Evolutionary conservation across 116 monocot genomes (phyloP).

Genomic region (Cymodocea nodosa): DNA sequence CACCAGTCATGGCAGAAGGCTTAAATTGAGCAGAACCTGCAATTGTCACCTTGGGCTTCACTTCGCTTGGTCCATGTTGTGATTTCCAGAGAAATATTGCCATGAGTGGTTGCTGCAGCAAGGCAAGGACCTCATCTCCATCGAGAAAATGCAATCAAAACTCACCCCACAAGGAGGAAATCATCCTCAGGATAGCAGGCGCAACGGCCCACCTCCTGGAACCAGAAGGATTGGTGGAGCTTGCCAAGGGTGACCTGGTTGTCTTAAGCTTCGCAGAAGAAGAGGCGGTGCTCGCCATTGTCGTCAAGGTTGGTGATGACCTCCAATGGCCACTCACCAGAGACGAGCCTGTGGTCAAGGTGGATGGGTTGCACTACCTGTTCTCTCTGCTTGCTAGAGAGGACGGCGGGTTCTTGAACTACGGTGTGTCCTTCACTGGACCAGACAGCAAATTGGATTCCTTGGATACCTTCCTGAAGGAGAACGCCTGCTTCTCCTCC

Average conservation of each 20-base stretch:
- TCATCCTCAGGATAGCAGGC: slow-evolving; percentile 35
- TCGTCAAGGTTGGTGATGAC: slow-evolving; percentile 32
- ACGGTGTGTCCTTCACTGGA: slow-evolving; percentile 57
- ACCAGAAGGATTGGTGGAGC: slow-evolving; percentile 21
- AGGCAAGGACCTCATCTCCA: slow-evolving; percentile 15
- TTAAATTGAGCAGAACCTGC: neutral
- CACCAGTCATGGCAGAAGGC: neutral
- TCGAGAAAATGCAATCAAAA: neutral
- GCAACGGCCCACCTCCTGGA: slow-evolving; percentile 48
- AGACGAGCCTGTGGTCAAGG: slow-evolving; percentile 78
- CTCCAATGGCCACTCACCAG: slow-evolving; percentile 72
- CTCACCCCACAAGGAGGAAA: slow-evolving; percentile 32
- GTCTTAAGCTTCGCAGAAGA: slow-evolving; percentile 32
- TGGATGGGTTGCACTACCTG: slow-evolving; percentile 62
- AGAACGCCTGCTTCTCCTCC: slow-evolving; percentile 47
- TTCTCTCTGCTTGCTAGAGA: slow-evolving; percentile 49
- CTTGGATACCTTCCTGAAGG: slow-evolving; percentile 44
- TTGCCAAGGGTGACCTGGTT: slow-evolving; percentile 52
- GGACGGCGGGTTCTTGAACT: slow-evolving; percentile 57
- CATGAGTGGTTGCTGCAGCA: slow-evolving; percentile 33
- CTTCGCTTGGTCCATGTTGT: neutral
- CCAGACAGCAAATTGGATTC: slow-evolving; percentile 12
- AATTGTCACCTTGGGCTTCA: neutral
- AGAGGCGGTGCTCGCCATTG: slow-evolving; percentile 33
- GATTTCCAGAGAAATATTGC: neutral